Evolutionary conservation across 768 basidiomycete genomes (phyloP).

Genomic region (Russula olivacea): DNA sequence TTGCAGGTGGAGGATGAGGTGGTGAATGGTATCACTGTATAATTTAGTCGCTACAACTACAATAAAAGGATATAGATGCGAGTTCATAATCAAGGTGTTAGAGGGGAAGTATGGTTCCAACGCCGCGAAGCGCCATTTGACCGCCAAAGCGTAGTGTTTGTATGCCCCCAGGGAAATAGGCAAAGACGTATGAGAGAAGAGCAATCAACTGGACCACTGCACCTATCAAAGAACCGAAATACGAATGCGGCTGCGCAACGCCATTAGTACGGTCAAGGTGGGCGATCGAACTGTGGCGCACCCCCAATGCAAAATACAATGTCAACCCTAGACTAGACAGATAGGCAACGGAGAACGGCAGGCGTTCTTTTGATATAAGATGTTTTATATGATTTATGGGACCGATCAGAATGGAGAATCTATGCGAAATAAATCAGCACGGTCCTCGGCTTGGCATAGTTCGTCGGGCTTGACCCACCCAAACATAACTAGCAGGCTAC

Average conservation of each 20-base stretch:
- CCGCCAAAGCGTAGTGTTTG: constrained; percentile 77
- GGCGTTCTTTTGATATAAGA: constrained; percentile 69
- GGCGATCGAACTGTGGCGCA: constrained; percentile 37
- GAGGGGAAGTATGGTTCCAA: constrained; percentile 74
- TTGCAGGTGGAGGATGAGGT: constrained; percentile 38
- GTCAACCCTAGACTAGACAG: constrained; percentile 79
- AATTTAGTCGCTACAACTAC: constrained; percentile 11
- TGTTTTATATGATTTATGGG: constrained; percentile 92
- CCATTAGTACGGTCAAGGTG: constrained; percentile 1
- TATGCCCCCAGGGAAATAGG: constrained; percentile 91
- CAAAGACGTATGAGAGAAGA: constrained; percentile 82
- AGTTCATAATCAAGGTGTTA: constrained; percentile 32
- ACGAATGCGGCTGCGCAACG: constrained; percentile 61
- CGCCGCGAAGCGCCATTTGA: constrained; percentile 76
- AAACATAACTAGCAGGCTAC: constrained; percentile 92
- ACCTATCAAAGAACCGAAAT: constrained; percentile 77
- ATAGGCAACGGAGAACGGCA: constrained; percentile 82
- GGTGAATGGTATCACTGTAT: constrained; percentile 17
- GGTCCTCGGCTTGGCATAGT: not conserved
- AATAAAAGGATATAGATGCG: constrained; percentile 11
- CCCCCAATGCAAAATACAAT: constrained; percentile 86
- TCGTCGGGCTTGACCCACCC: constrained; percentile 46
- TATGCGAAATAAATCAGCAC: constrained; percentile 28
- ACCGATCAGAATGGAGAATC: constrained; percentile 81
- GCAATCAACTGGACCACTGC: constrained; percentile 83